Conservation (phyloP, 2,329 filamentous ascomycete genomes). For the Fusarium anthophilum region DNA sequence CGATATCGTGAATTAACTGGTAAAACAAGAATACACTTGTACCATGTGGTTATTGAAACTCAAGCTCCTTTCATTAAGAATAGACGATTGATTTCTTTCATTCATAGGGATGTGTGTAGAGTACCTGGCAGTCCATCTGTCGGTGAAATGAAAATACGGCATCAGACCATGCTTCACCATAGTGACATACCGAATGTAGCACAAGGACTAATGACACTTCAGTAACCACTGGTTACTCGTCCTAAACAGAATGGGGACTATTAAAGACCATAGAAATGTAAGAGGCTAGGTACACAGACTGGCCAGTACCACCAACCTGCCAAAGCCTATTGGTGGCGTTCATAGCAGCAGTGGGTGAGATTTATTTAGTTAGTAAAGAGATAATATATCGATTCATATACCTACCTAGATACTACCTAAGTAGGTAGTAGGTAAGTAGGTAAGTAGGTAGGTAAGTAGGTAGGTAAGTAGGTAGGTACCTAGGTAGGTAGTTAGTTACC, state of each 20-base stretch:
- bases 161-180: constrained; percentile 12
- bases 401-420: background rate
- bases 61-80: background rate
- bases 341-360: constrained; percentile 21
- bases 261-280: background rate
- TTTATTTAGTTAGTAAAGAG: background rate
- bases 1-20: background rate
- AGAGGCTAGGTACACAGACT: background rate
- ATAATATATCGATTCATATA: constrained; percentile 18
- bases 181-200: background rate
- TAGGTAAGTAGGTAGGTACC: no score
- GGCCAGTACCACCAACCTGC: background rate
- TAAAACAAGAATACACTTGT: background rate
- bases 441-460: no score
- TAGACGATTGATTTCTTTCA: background rate
- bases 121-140: constrained; percentile 16
- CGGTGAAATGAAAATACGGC: constrained; percentile 7
- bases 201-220: background rate
- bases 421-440: no score
- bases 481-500: no score
- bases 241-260: background rate
- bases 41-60: background rate
- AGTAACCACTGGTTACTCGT: background rate
- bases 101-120: background rate
- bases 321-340: background rate